These are phyloP conservation scores for Aspergillus hiratsukae DNA, from an alignment of 2,329 filamentous ascomycete species.

Conservation along the genomic window DNA sequence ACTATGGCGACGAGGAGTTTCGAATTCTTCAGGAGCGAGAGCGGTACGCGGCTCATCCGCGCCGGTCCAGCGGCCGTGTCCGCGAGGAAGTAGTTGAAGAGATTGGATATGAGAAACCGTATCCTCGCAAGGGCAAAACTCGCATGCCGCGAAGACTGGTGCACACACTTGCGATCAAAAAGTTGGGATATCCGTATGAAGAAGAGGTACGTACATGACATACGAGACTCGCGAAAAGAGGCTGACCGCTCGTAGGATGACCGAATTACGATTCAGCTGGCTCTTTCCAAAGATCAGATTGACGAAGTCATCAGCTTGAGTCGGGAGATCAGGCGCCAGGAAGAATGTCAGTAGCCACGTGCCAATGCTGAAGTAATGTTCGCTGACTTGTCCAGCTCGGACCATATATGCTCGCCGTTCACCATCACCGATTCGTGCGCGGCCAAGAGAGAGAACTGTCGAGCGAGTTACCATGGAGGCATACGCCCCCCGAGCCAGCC, in stretches of 20 bases:
- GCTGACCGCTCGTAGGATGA: conserved; percentile 55
- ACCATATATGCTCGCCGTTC: conserved; percentile 16
- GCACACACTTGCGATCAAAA: conserved; percentile 72
- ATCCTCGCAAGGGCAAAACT: conserved; percentile 83
- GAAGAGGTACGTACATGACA: conserved; percentile 63
- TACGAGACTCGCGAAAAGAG: neutral
- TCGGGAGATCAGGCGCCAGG: conserved; percentile 51
- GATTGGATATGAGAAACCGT: conserved; percentile 43
- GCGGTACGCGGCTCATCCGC: conserved; percentile 44
- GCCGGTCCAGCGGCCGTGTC: conserved; percentile 41
- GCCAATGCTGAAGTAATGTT: neutral
- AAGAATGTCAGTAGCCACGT: conserved; percentile 27
- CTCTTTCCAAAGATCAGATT: conserved; percentile 84
- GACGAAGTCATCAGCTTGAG: conserved; percentile 82
- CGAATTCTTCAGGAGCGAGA: conserved; percentile 63
- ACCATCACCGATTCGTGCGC: conserved; percentile 21
- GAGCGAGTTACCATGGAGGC: conserved; percentile 28
- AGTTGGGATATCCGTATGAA: conserved; percentile 79
- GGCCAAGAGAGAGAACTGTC: conserved; percentile 15
- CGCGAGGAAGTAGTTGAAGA: conserved; percentile 27
- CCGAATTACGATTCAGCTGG: conserved; percentile 75
- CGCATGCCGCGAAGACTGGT: conserved; percentile 78
- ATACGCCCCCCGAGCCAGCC: conserved; percentile 23
- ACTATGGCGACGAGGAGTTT: conserved; percentile 68
- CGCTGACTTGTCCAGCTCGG: conserved; percentile 17